Evolutionary conservation across 192 early-diverging fungal species (phyloP), one percentile per base, ranked within the genome.

Genomic region (Tieghemiomyces parasiticus): DNA sequence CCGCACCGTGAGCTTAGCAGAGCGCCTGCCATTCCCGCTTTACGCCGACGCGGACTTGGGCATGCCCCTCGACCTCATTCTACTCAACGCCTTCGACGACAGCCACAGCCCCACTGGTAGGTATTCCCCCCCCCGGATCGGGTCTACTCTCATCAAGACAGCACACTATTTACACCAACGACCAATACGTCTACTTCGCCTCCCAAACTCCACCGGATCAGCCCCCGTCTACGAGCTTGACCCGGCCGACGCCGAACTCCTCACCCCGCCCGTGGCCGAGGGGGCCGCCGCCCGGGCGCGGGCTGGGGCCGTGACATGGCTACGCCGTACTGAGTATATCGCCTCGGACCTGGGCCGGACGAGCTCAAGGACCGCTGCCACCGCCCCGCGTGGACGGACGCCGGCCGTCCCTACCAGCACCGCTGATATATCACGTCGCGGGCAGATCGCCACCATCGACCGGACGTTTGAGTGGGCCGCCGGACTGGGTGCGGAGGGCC

Each of bases 11-110:
- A 76, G 68, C 24, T 69, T 76, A 4, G 71, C 72, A 22, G 68
- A 76, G 30, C 71, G 69, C 4, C 72, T 67, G 26, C 65, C 71
- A n/a, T 76, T 70, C 35, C 71, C 71, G 19, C 58, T 73, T 49
- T 66, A 73, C 46, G 71, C 72, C 3, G 74, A 76, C 35, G 66
- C 69, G 0, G 74, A 76, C 67, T 68, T 69, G 35, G 74, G 74
- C 29, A 73, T 76, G 71, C 71, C 74, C 0, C 68, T 76, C 16
- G 74, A 76, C 49, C 69, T 66, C 8, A 70, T 71, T 28, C 61
- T 76, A 10, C 46, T 76, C 20, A 71, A 71, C 28, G 59, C 63
- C 19, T 76, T 76, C 60, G 74, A 76, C 52, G 67, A 72, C 25
- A 63, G 65, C 32, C 50, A 35, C n/a, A 10, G 9, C 50, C 30